Evolutionary conservation across 371 early-diverging fungal genomes (phyloP).

Genomic region (Mucor mucedo): DNA sequence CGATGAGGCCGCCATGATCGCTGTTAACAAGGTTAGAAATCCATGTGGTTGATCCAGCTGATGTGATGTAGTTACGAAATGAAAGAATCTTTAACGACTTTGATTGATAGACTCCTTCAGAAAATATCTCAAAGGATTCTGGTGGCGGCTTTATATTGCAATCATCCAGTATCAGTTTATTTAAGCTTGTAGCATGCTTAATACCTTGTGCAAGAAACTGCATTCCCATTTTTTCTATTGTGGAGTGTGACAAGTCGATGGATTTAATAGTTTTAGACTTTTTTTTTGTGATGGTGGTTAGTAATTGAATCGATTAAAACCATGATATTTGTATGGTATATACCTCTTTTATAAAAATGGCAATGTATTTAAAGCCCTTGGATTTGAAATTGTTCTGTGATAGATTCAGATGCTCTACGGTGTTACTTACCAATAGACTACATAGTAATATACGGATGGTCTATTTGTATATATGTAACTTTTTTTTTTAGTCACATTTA

Average conservation of each 20-base stretch:
- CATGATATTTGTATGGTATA: background rate
- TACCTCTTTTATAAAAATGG: slow-evolving; percentile 54
- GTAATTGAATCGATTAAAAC: no score
- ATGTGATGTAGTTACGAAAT: slow-evolving; percentile 53
- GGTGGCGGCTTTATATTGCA: slow-evolving; percentile 56
- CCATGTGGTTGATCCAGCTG: slow-evolving; percentile 21
- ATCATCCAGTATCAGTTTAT: slow-evolving; percentile 60
- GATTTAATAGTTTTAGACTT: slow-evolving; percentile 48
- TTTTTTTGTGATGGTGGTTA: slow-evolving; percentile 2
- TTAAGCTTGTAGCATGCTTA: slow-evolving; percentile 45
- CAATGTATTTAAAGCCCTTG: slow-evolving; percentile 51
- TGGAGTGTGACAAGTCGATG: slow-evolving; percentile 40
- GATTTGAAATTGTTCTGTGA: slow-evolving; percentile 42
- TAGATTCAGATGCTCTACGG: slow-evolving; percentile 33
- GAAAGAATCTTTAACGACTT: slow-evolving; percentile 52
- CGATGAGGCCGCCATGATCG: slow-evolving; percentile 56
- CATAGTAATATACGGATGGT: slow-evolving; percentile 43
- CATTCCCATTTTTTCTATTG: slow-evolving; percentile 58
- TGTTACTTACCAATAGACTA: slow-evolving; percentile 44
- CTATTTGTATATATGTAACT: slow-evolving; percentile 26
- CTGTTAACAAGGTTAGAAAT: slow-evolving; percentile 53
- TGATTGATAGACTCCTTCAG: slow-evolving; percentile 59
- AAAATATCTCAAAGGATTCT: slow-evolving; percentile 43
- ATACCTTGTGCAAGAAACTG: slow-evolving; percentile 66
- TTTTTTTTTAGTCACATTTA: slow-evolving; percentile 4